These are phyloP conservation scores for Kazachstania sp. DNA, from an alignment of 1,139 yeast genomes.

Conservation along the genomic window DNA sequence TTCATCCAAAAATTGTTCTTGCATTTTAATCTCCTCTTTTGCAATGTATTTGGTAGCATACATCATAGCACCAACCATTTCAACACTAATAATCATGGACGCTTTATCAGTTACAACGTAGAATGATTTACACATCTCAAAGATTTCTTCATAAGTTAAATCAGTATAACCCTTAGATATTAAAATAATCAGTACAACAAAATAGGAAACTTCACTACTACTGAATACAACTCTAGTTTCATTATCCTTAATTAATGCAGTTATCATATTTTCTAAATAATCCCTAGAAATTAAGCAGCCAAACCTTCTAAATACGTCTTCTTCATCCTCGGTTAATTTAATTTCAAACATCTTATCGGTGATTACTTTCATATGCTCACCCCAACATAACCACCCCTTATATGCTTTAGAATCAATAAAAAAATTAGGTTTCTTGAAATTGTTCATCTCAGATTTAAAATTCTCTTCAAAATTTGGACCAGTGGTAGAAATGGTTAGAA, in stretches of 20 bases:
- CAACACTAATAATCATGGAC: slow-evolving; percentile 56
- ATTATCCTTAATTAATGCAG: slow-evolving; percentile 57
- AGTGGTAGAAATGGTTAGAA: slow-evolving; percentile 38
- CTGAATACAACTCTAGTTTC: slow-evolving; percentile 55
- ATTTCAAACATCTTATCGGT: slow-evolving; percentile 26
- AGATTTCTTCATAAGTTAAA: slow-evolving; percentile 36
- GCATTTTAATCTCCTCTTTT: slow-evolving; percentile 26
- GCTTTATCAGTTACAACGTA: slow-evolving; percentile 57
- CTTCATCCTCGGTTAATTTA: slow-evolving; percentile 36
- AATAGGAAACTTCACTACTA: slow-evolving; percentile 49
- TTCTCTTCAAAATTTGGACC: slow-evolving; percentile 33
- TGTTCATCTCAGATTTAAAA: slow-evolving; percentile 50
- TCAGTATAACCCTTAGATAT: slow-evolving; percentile 37
- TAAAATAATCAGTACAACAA: slow-evolving; percentile 40
- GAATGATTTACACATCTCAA: slow-evolving; percentile 38
- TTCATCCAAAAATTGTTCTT: slow-evolving; percentile 42
- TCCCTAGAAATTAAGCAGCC: slow-evolving; percentile 42
- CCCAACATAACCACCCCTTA: slow-evolving; percentile 80
- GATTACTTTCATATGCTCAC: slow-evolving; percentile 41
- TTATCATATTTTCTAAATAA: slow-evolving; percentile 50
- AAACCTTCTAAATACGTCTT: slow-evolving; percentile 36
- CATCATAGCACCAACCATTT: slow-evolving; percentile 51
- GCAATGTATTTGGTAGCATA: slow-evolving; percentile 39
- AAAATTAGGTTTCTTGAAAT: slow-evolving; percentile 40
- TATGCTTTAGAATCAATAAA: slow-evolving; percentile 50